These are phyloP conservation scores for Phalaenopsis aphrodite DNA, from an alignment of 106 monocot genomes.

Conservation along the genomic window DNA sequence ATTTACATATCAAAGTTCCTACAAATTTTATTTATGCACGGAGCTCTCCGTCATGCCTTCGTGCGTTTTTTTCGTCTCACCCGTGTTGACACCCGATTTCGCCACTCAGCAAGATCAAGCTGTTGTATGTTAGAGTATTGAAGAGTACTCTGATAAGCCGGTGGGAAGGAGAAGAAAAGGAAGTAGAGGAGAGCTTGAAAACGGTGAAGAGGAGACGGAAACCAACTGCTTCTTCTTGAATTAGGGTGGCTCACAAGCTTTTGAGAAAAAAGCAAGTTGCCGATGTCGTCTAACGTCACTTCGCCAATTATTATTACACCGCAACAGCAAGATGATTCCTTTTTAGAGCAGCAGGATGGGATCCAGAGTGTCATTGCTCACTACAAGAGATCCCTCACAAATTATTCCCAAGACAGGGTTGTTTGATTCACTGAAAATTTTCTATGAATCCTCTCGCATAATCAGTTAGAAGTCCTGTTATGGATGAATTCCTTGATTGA, in stretches of 20 bases:
- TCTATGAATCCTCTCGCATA: not conserved
- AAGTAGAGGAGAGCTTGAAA: not conserved
- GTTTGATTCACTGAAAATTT: not conserved
- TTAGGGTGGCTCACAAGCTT: conserved; percentile 39
- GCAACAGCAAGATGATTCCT: conserved; percentile 53
- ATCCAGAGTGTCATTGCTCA: too few relatives aligned
- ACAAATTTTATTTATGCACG: too few relatives aligned
- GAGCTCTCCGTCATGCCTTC: too few relatives aligned
- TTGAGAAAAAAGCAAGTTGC: conserved; percentile 53
- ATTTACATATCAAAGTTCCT: too few relatives aligned
- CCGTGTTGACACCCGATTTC: too few relatives aligned
- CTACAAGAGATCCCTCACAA: too few relatives aligned
- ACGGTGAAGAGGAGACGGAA: conserved; percentile 5
- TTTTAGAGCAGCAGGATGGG: conserved; percentile 15
- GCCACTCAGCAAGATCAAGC: conserved; percentile 60
- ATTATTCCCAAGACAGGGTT: not conserved
- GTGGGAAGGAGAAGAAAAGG: conserved; percentile 2
- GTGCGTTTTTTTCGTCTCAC: too few relatives aligned
- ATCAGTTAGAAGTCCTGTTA: too few relatives aligned
- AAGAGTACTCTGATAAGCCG: conserved; percentile 4
- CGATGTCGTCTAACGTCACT: not conserved
- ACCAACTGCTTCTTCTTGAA: conserved; percentile 20
- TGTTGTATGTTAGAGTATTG: conserved; percentile 36
- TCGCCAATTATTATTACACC: too few relatives aligned
- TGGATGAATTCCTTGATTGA: too few relatives aligned